Evolutionary conservation across 192 early-diverging fungal genomes (phyloP).

Genomic region (Diversispora epigaea): DNA sequence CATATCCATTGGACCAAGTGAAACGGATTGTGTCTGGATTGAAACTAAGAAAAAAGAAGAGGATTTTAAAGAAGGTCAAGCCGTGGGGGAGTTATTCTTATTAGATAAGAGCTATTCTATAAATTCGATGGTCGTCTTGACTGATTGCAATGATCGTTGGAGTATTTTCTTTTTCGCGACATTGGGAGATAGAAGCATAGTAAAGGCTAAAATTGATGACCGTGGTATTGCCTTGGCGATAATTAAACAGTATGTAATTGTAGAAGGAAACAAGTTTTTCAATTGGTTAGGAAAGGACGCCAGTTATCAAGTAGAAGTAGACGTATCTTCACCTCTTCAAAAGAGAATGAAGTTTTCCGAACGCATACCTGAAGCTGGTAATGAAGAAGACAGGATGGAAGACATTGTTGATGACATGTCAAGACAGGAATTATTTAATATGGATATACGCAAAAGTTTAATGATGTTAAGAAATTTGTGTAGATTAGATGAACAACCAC

Average conservation of each 20-base stretch:
- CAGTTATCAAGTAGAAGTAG: not conserved
- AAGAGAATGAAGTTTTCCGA: not conserved
- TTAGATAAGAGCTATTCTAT: not conserved
- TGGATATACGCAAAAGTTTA: not conserved
- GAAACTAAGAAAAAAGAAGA: not conserved
- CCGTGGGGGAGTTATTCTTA: constrained; percentile 5
- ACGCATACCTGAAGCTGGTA: not conserved
- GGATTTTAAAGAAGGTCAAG: not conserved
- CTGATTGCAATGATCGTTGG: not conserved
- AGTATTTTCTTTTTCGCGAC: not conserved
- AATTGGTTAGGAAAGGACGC: not conserved
- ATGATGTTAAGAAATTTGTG: not conserved
- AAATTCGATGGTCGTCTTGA: constrained; percentile 1
- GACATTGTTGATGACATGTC: constrained; percentile 1
- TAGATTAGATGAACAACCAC: not conserved
- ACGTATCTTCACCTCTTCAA: not conserved
- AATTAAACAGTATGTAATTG: constrained; percentile 4
- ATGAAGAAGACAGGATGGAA: not conserved
- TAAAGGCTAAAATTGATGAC: not conserved
- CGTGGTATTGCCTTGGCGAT: not conserved
- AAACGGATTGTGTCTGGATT: not conserved
- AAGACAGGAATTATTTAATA: constrained; percentile 7
- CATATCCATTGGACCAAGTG: not conserved
- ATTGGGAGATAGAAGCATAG: not conserved
- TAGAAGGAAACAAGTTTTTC: not conserved